phyloP scores from a whole-genome alignment of 495 filamentous ascomycete genomes.

The Aspergillus ellipticus region DNA sequence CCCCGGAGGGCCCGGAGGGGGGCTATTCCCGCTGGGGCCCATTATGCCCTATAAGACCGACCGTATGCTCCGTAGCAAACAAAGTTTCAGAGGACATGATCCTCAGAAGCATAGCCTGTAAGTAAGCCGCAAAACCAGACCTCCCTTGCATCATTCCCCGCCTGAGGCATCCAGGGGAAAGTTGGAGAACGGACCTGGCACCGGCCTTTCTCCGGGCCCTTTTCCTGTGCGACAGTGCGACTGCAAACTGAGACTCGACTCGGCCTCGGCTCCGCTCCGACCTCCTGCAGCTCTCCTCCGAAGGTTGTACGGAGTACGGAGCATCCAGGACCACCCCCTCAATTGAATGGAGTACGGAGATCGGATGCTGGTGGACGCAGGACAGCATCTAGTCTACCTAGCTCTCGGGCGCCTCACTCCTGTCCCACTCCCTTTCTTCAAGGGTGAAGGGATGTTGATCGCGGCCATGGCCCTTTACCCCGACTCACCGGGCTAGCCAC shows the following conservation, averaged over 20 bases:
- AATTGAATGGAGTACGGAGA: background rate
- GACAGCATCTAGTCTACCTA: too few species aligned
- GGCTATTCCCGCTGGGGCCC: background rate
- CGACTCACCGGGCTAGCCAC: too few species aligned
- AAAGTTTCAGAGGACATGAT: background rate
- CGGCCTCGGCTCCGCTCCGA: background rate
- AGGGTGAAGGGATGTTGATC: too few species aligned
- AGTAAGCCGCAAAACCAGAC: background rate
- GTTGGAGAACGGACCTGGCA: background rate
- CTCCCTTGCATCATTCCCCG: background rate
- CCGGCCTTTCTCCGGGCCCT: background rate
- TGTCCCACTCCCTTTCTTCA: too few species aligned
- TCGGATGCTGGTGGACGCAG: too few species aligned
- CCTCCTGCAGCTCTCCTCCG: background rate
- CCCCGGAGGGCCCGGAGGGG: constrained; percentile 10
- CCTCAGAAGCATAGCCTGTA: background rate
- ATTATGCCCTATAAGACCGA: background rate
- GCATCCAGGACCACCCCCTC: background rate
- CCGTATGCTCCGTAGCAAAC: background rate
- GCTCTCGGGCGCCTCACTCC: too few species aligned
- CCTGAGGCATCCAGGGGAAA: background rate
- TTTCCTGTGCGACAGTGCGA: too few species aligned
- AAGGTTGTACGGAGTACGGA: background rate
- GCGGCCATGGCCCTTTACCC: too few species aligned
- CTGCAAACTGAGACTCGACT: too few species aligned